Base-by-base conservation (phyloP, 2,329 filamentous ascomycete species). In the Plectosphaerella sp. region DNA sequence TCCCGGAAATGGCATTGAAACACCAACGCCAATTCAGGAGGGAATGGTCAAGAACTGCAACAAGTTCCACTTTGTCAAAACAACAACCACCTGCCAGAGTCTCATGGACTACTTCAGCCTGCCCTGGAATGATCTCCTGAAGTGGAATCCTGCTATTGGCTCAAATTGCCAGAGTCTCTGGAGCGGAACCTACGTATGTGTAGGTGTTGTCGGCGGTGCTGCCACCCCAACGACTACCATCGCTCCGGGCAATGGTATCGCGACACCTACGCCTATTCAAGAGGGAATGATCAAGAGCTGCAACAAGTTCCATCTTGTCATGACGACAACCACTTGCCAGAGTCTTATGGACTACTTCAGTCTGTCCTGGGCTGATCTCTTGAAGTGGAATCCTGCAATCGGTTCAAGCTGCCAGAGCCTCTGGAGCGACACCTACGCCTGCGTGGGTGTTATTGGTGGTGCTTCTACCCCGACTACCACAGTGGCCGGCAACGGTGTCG, bases 41-140 rank as follows among this genome's bases (percentile, higher is more conserved):
- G 10, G 52, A 36, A 59, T 61, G 53, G 49, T 50, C 10, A 24
- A 16, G 9, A 55, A 48, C 45, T 61, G 57, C 54, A 58, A 57
- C 35, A 54, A 36, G 35, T 61, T 57, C 45, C 48, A 61, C 36
- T 45, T 48, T 2, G 47, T 57, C 12, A 28, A 48, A n/a, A n/a
- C n/a, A n/a, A n/a, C n/a, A n/a, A n/a, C n/a, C n/a, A n/a, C n/a
- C n/a, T n/a, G n/a, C n/a, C n/a, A n/a, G n/a, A n/a, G n/a, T n/a
- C n/a, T n/a, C n/a, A n/a, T n/a, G n/a, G n/a, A n/a, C n/a, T n/a
- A n/a, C n/a, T n/a, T n/a, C n/a, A n/a, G n/a, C n/a, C n/a, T n/a
- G n/a, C n/a, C n/a, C n/a, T n/a, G n/a, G n/a, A n/a, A n/a, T n/a
- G n/a, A n/a, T n/a, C n/a, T n/a, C n/a, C n/a, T n/a, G n/a, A n/a